Evolutionary conservation across 495 filamentous ascomycete species (phyloP), one percentile per base, ranked within the genome.

Genomic region (Pyrenopolyporus hunteri): DNA sequence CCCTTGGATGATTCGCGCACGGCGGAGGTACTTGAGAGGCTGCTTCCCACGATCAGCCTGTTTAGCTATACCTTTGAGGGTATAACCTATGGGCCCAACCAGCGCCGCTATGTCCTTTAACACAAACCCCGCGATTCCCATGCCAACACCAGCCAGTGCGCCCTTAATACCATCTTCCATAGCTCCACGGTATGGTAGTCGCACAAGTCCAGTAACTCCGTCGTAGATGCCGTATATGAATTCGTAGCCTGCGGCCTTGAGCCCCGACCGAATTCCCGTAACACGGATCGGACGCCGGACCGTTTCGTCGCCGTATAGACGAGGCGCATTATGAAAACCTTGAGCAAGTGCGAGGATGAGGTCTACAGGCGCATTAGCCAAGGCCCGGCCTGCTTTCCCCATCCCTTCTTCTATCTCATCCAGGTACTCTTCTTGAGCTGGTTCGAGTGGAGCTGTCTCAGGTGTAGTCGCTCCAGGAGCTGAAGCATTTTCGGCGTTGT

Each of bases 281-380:
- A 92, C 83, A 3, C 85, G 78, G 5, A 78, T 74, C 3, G 86
- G 82, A 19, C 49, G 63, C 14, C 52, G 43, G 7, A 77, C 74
- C 16, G 74, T 77, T 17, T 78, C 76, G 57, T 85, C 87, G 4
- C 89, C 89, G 63, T 91, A 91, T 1, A 96, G 77, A 0, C 89
- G 82, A 0, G 92, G 92, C 0, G 90, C 88, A 60, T 92, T 92
- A 69, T 93, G 89, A 56, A 93, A 89, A 1, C 91, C 91, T 65
- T 93, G 90, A 2, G 88, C 84, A 2, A 93, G 68, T 0, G 91
- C 89, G 1, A 92, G 74, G 3, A 83, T 81, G 16, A 94, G 77
- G 63, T 92, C 87, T 57, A 93, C 86, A 4, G 82, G 86, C 9
- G 74, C 81, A 29, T 71, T 66, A 0, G 73, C 82, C 8, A 85